phyloP scores from a whole-genome alignment of 441 rosid genomes.

The Aquilaria agallochum region DNA sequence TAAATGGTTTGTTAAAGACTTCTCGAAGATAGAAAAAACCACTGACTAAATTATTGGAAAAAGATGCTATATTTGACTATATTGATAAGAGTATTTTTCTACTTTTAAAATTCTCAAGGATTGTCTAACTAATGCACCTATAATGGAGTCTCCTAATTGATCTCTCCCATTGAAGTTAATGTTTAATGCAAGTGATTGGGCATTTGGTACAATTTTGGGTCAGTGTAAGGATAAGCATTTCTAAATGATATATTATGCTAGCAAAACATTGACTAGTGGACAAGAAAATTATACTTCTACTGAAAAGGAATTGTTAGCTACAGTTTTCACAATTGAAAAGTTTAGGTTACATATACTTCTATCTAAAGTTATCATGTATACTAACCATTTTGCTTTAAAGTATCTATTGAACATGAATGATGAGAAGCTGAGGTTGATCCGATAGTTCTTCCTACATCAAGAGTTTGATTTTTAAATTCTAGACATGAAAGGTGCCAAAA shows the following conservation, averaged over 20 bases:
- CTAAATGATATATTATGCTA: too few species aligned
- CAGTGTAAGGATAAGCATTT: too few species aligned
- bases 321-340: neutral
- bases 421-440: neutral
- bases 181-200: constrained; percentile 2
- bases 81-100: neutral
- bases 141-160: too few species aligned
- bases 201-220: neutral
- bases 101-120: neutral
- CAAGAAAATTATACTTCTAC: too few species aligned
- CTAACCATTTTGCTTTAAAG: neutral
- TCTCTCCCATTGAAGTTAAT: neutral
- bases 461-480: neutral
- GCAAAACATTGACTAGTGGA: too few species aligned
- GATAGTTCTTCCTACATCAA: neutral
- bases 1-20: neutral
- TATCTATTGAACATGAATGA: neutral
- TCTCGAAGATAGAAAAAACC: neutral
- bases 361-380: neutral
- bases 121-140: too few species aligned
- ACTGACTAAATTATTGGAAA: neutral
- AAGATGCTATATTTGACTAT: neutral
- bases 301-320: too few species aligned
- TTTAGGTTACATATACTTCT: neutral
- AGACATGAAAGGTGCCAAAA: too few species aligned